phyloP scores from a whole-genome alignment of 257 asterid species.

The Capsicum chinense region DNA sequence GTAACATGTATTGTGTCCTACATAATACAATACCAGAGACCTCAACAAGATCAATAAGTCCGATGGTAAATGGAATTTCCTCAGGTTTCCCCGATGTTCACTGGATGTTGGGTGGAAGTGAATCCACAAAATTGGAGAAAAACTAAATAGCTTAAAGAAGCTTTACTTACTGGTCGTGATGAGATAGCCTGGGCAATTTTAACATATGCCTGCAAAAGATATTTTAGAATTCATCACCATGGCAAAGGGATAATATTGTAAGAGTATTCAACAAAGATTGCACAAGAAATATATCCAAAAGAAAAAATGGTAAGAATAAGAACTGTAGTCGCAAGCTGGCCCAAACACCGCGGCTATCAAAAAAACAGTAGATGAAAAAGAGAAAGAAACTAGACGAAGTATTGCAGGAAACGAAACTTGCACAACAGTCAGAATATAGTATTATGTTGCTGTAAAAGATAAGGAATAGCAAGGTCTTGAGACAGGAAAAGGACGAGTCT shows the following conservation, averaged over 20 bases:
- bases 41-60: constrained; percentile 4
- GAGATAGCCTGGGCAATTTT: constrained; percentile 99
- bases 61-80: not conserved
- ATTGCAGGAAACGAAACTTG: not conserved
- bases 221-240: constrained; percentile 29
- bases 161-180: constrained; percentile 82
- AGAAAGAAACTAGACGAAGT: not conserved
- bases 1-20: not conserved
- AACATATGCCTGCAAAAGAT: constrained; percentile 75
- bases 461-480: not conserved
- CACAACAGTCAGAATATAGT: not conserved
- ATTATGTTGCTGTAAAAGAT: not conserved
- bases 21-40: not conserved
- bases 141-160: not conserved
- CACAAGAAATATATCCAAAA: not conserved
- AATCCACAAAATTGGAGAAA: not conserved
- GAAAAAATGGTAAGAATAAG: not conserved
- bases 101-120: constrained; percentile 11
- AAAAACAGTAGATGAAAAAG: not conserved
- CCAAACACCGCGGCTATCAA: not conserved
- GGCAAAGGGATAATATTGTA: constrained; percentile 22
- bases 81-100: not conserved
- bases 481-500: constrained; percentile 2
- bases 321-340: not conserved
- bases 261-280: not conserved